phyloP scores from a whole-genome alignment of 192 early-diverging fungal species.

The Coemansia sp. region DNA sequence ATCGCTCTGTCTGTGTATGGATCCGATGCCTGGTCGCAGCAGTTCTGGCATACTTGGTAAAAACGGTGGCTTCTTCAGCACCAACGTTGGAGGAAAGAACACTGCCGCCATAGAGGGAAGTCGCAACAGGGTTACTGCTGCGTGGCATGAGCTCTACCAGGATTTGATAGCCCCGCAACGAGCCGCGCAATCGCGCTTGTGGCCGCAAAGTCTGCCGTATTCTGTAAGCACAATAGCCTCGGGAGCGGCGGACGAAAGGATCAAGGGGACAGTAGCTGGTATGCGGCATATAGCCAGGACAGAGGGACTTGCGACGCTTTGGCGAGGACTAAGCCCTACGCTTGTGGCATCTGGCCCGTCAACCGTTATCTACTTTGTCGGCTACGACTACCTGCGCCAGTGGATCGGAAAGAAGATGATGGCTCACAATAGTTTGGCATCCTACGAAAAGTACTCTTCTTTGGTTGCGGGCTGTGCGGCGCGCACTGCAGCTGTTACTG shows the following conservation, averaged over 20 bases:
- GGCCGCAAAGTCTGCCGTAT: conserved; percentile 16
- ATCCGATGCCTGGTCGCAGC: not conserved
- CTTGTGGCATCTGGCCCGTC: conserved; percentile 88
- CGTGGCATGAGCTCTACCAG: conserved; percentile 19
- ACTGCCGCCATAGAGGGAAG: not conserved
- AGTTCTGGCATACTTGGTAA: conserved; percentile 6
- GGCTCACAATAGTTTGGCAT: conserved; percentile 21
- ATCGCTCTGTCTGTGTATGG: conserved; percentile 27
- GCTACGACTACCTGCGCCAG: conserved; percentile 86
- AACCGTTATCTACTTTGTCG: conserved; percentile 93
- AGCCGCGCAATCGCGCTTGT: conserved; percentile 15
- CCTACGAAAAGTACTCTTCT: conserved; percentile 65
- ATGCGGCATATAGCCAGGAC: conserved; percentile 75
- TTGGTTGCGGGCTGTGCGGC: conserved; percentile 77
- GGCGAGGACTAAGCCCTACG: conserved; percentile 86
- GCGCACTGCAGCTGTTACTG: conserved; percentile 72
- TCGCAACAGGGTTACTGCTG: conserved; percentile 7
- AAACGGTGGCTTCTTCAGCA: conserved; percentile 16
- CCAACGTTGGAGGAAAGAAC: not conserved
- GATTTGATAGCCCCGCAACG: conserved; percentile 31
- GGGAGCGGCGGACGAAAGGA: conserved; percentile 8
- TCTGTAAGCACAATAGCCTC: not conserved
- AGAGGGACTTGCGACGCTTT: conserved; percentile 82
- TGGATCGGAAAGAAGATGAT: conserved; percentile 28
- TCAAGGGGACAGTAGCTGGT: conserved; percentile 63